Conservation (phyloP, 2,329 filamentous ascomycete genomes). For the Canariomyces notabilis region DNA sequence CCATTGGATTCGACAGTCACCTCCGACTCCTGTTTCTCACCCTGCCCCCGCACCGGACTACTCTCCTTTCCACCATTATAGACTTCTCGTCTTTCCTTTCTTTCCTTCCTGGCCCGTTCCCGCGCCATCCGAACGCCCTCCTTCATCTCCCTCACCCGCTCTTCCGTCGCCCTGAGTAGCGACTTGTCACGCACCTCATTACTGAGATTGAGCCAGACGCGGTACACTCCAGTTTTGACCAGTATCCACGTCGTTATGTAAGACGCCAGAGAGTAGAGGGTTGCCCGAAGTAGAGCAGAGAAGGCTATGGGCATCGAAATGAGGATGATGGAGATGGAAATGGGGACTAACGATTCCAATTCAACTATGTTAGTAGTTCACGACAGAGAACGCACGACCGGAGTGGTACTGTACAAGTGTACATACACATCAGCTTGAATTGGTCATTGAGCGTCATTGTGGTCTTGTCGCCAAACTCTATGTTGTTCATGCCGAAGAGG, state of each 20-base stretch:
- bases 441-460: conserved; percentile 17
- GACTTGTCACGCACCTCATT: not conserved
- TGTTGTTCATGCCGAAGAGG: conserved; percentile 31
- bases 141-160: conserved; percentile 6
- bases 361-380: too few relatives aligned
- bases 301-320: conserved; percentile 4
- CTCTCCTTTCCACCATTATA: too few relatives aligned
- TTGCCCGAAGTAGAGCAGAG: conserved; percentile 5
- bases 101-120: too few relatives aligned
- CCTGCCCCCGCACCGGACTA: too few relatives aligned
- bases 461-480: conserved; percentile 12
- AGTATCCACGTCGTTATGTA: not conserved
- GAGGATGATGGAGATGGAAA: conserved; percentile 6
- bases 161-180: conserved; percentile 1
- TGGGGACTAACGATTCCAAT: conserved; percentile 2
- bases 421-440: conserved; percentile 21
- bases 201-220: conserved; percentile 1
- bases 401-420: too few relatives aligned
- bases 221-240: conserved; percentile 2
- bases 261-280: not conserved
- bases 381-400: too few relatives aligned
- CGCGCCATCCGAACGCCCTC: too few relatives aligned
- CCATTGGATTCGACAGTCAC: too few relatives aligned
- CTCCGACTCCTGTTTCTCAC: too few relatives aligned
- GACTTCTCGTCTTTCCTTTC: too few relatives aligned